A percentile compares a stretch with the other conserved stretches of the same genome.
These are phyloP conservation scores for Cordyceps cicadae DNA, from an alignment of 2,329 filamentous ascomycete species.

Conservation along the genomic window DNA sequence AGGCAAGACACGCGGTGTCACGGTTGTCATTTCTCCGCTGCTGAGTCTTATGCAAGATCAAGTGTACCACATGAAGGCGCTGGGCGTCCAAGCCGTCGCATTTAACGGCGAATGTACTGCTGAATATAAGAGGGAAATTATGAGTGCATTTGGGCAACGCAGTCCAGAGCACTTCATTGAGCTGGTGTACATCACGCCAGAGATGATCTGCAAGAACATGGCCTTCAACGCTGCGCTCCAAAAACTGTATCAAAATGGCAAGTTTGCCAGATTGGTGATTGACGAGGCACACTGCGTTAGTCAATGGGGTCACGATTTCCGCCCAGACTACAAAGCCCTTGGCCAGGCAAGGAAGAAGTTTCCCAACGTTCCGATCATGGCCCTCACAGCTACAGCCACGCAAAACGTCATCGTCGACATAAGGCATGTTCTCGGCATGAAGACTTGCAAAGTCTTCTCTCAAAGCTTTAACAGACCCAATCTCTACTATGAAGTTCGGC, in stretches of 20 bases:
- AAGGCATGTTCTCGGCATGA: slow-evolving; percentile 81
- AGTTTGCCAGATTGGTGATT: slow-evolving; percentile 85
- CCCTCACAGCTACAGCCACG: slow-evolving; percentile 90
- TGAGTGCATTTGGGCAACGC: slow-evolving; percentile 52
- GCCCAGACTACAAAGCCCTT: slow-evolving; percentile 87
- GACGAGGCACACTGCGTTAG: slow-evolving; percentile 99
- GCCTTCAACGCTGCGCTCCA: slow-evolving; percentile 58
- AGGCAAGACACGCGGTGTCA: slow-evolving; percentile 77
- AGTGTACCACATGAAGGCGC: slow-evolving; percentile 67
- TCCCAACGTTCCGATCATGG: slow-evolving; percentile 80
- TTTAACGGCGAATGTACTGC: slow-evolving; percentile 69
- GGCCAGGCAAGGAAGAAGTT: slow-evolving; percentile 66
- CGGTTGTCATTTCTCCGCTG: slow-evolving; percentile 88
- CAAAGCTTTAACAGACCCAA: slow-evolving; percentile 98
- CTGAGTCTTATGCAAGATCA: slow-evolving; percentile 97
- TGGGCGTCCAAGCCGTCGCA: slow-evolving; percentile 70
- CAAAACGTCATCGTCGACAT: slow-evolving; percentile 88
- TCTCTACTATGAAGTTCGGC: slow-evolving; percentile 74
- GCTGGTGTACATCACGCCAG: slow-evolving; percentile 88
- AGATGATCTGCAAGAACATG: slow-evolving; percentile 84
- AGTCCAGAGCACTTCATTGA: slow-evolving; percentile 72
- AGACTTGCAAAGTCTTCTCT: slow-evolving; percentile 67
- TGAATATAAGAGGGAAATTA: slow-evolving; percentile 56
- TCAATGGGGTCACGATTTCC: slow-evolving; percentile 98
- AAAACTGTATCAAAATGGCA: slow-evolving; percentile 58